Evolutionary conservation across 2,329 filamentous ascomycete species (phyloP), one percentile per base, ranked within the genome.

Genomic region (Fusarium illudens): DNA sequence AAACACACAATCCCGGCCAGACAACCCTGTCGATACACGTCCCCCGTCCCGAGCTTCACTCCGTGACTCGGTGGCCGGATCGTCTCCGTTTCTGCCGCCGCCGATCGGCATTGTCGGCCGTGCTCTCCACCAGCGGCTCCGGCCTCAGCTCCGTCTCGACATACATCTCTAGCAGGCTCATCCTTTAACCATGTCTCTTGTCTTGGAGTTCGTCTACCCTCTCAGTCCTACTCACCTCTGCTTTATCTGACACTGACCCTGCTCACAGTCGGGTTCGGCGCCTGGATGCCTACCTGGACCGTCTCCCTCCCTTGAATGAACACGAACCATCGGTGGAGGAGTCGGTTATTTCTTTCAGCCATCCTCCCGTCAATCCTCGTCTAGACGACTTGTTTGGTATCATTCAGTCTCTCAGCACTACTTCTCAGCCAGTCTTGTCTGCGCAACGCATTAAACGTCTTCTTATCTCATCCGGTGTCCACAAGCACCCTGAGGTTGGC

Each of bases 371-470:
- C 84, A 65, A 85, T 19, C 83, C 85, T 25, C 81, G 87, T 53
- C 80, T 90, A 70, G 80, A 87, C 77, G 84, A 89, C 55, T 81
- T 96, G 36, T 86, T 94, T 68, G 82, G 81, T 60, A 86, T 94
- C 57, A 87, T 92, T 73, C 90, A 90, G 77, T 83, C 88, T 3
- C 80, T 97, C 13, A 94, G 92, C 19, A 88, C 90, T 4, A 88
- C 88, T 1, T 87, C 89, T 6, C 84, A 86, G 54, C 82, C 88
- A 30, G 80, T 92, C 7, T 80, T 94, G n/a, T 80, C 87, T 3
- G 78, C 87, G 20, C 80, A 82, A 56, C 85, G 85, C 22, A 87
- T 97, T 62, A 84, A 84, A 61, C 78, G 80, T 13, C 80, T 94
- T 30, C 83, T 97, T 34, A 79, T 84, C 9, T 86, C 90, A 73